These are phyloP conservation scores for Blumeriella jaapii DNA, from an alignment of 2,329 filamentous ascomycete genomes.

Conservation along the genomic window DNA sequence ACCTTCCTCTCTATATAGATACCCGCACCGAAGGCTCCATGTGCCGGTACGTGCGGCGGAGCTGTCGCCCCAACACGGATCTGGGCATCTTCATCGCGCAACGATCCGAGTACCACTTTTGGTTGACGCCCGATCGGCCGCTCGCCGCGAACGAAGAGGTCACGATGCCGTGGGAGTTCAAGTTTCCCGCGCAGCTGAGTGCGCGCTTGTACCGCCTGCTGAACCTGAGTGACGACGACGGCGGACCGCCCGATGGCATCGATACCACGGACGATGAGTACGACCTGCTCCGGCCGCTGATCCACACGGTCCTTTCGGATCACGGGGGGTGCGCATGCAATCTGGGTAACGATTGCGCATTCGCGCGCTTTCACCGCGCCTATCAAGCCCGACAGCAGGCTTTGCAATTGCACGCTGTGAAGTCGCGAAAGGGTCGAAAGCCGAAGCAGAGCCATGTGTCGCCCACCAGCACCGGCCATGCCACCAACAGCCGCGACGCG, in stretches of 20 bases:
- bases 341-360: constrained; percentile 48
- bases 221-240: constrained; percentile 50
- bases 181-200: constrained; percentile 39
- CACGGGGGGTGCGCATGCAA: constrained; percentile 73
- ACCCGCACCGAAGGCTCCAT: constrained; percentile 77
- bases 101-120: constrained; percentile 77
- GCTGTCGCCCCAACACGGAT: constrained; percentile 80
- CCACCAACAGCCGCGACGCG: constrained; percentile 50
- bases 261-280: constrained; percentile 45
- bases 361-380: constrained; percentile 49
- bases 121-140: constrained; percentile 72
- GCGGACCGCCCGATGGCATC: constrained; percentile 16
- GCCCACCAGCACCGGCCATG: constrained; percentile 49
- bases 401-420: constrained; percentile 31
- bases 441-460: constrained; percentile 43
- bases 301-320: constrained; percentile 60
- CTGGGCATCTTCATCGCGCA: constrained; percentile 74
- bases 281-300: constrained; percentile 48
- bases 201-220: constrained; percentile 46
- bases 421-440: constrained; percentile 32
- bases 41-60: constrained; percentile 81
- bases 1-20: constrained; percentile 85
- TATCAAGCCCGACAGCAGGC: constrained; percentile 40
- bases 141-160: constrained; percentile 55
- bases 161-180: constrained; percentile 58